These are phyloP conservation scores for Claviceps cyperi DNA, from an alignment of 2,329 filamentous ascomycete genomes.

Conservation along the genomic window DNA sequence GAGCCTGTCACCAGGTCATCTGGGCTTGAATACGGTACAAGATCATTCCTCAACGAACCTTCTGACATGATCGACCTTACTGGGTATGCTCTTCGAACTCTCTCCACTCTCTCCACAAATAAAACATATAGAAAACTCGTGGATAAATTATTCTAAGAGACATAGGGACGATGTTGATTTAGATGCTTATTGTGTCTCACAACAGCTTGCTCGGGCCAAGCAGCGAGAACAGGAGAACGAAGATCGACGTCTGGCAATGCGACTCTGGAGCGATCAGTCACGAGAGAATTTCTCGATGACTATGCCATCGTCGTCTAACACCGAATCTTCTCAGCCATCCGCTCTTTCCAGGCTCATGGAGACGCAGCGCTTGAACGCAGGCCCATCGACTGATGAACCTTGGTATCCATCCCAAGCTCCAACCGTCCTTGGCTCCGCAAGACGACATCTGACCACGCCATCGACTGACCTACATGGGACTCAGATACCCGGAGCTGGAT, in stretches of 20 bases:
- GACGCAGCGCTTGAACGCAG: slow-evolving; percentile 12
- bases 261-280: slow-evolving; percentile 13
- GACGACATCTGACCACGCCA: neutral
- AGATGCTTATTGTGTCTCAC: slow-evolving; percentile 14
- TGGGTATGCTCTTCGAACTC: slow-evolving; percentile 16
- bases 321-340: slow-evolving; percentile 4
- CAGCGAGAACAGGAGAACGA: slow-evolving; percentile 15
- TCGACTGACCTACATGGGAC: neutral
- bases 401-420: neutral
- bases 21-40: neutral
- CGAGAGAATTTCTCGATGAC: neutral
- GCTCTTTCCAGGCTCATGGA: slow-evolving; percentile 17
- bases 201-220: slow-evolving; percentile 22
- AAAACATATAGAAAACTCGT: neutral
- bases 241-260: slow-evolving; percentile 16
- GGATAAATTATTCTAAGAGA: neutral
- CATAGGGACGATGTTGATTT: slow-evolving; percentile 20
- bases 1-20: neutral
- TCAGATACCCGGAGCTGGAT: slow-evolving; percentile 10
- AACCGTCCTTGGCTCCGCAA: neutral
- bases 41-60: slow-evolving; percentile 2
- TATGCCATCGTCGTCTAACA: neutral
- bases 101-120: too few relatives aligned
- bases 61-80: slow-evolving; percentile 28
- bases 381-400: neutral